Evolutionary conservation across 2,329 filamentous ascomycete genomes (phyloP).

Genomic region (Talaromyces sp.): DNA sequence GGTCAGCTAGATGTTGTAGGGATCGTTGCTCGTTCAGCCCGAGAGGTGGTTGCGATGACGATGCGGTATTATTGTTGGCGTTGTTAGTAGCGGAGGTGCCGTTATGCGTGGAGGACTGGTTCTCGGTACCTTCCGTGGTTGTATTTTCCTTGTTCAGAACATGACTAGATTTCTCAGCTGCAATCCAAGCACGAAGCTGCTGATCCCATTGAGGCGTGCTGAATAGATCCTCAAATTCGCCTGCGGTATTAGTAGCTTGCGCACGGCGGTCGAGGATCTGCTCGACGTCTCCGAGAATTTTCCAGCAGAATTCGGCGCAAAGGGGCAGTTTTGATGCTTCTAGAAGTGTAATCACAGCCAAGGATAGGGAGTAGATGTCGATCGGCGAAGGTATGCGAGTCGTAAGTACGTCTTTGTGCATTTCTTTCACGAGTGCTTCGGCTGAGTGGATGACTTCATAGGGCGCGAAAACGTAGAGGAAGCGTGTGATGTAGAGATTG

Average conservation of each 20-base stretch:
- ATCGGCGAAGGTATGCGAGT: constrained; percentile 35
- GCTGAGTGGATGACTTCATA: constrained; percentile 42
- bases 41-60: constrained; percentile 26
- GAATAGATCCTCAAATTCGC: constrained; percentile 40
- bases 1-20: constrained; percentile 42
- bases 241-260: constrained; percentile 26
- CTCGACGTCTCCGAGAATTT: constrained; percentile 50
- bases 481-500: constrained; percentile 41
- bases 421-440: constrained; percentile 38
- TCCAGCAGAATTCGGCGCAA: constrained; percentile 38
- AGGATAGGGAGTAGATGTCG: constrained; percentile 39
- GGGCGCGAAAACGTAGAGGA: constrained; percentile 41
- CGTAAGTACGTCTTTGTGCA: constrained; percentile 33
- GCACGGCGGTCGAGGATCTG: constrained; percentile 47
- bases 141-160: constrained; percentile 23
- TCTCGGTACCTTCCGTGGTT: constrained; percentile 15
- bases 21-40: constrained; percentile 44
- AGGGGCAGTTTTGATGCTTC: constrained; percentile 42
- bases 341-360: constrained; percentile 42
- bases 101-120: constrained; percentile 3
- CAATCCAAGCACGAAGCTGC: constrained; percentile 39
- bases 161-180: constrained; percentile 35
- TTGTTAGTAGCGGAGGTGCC: background rate
- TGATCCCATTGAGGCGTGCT: constrained; percentile 39
- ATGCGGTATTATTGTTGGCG: background rate